Conservation (phyloP, 2,329 filamentous ascomycete species). For the Xylaria sp. region DNA sequence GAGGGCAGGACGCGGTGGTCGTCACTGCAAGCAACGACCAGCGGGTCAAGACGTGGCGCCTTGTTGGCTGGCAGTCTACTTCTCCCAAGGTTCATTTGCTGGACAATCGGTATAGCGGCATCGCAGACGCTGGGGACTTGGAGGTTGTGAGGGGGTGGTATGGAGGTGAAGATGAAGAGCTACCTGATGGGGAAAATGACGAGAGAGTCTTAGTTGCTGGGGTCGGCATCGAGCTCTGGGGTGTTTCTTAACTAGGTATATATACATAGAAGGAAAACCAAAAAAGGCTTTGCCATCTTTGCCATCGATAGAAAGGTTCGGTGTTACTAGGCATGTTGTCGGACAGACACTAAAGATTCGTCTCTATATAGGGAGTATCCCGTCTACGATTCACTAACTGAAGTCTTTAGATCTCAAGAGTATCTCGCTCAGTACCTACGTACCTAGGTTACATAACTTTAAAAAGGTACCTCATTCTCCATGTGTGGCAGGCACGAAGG, state of each 20-base stretch:
- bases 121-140: conserved; percentile 69
- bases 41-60: conserved; percentile 65
- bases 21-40: conserved; percentile 70
- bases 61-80: conserved; percentile 43
- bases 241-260: conserved; percentile 27
- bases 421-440: no score
- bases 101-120: conserved; percentile 66
- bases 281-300: background rate
- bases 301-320: no score
- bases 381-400: no score
- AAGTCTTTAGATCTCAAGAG: no score
- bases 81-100: conserved; percentile 53
- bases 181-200: background rate
- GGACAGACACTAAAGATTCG: no score
- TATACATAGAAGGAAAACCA: background rate
- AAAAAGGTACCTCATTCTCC: no score
- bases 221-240: conserved; percentile 46
- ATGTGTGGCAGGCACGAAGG: no score
- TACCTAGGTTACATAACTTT: no score
- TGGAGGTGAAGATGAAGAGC: conserved; percentile 19
- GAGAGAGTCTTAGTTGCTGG: conserved; percentile 43
- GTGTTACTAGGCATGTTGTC: no score
- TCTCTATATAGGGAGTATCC: no score
- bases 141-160: conserved; percentile 51
- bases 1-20: conserved; percentile 45